Evolutionary conservation across 2,329 filamentous ascomycete genomes (phyloP), one percentile per base, ranked within the genome.

Genomic region (Sporothrix humicola): DNA sequence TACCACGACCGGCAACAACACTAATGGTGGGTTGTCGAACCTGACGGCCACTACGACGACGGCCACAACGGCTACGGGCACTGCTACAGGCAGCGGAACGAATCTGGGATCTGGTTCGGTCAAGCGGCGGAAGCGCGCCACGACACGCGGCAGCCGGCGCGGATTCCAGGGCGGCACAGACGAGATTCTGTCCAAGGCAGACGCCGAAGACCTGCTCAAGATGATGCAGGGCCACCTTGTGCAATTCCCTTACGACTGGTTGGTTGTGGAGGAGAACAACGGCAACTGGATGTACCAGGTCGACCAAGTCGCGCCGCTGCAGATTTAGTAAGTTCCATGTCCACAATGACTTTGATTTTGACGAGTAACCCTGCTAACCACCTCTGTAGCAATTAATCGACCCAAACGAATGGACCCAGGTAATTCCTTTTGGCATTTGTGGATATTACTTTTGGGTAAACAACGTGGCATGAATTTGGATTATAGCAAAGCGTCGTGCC

Each of bases 251-350:
- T 97, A 98, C 82, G 94, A 99, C 79, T 99, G 97, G 94, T 88
- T 97, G 72, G 89, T 92, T 78, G 92, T 91, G 73, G 96, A 98
- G 83, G 96, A 98, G 84, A 90, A 91, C 79, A 95, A 94, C 77
- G 93, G 94, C 73, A 97, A 98, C 80, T 99, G 96, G 96, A 88
- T 98, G 76, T 98, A 97, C 83, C 94, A 95, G 80, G 93, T 98
- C 73, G 96, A 99, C 82, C 92, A 97, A 82, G 91, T 99, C 80
- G 97, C 96, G 78, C 96, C 96, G 73, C 86, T 99, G 83, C 94
- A 98, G 84, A 98, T 99, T 79, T 99, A 99, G 93, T 94, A 87
- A 91, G 92, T 87, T 59, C 2, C 13, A 0, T 15, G 2, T 20
- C 17, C 42, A 8, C 3, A 6, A 3, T 37, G 1, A 17, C 48